Base-by-base conservation (phyloP, 495 filamentous ascomycete species). In the Annulohypoxylon bovei region DNA sequence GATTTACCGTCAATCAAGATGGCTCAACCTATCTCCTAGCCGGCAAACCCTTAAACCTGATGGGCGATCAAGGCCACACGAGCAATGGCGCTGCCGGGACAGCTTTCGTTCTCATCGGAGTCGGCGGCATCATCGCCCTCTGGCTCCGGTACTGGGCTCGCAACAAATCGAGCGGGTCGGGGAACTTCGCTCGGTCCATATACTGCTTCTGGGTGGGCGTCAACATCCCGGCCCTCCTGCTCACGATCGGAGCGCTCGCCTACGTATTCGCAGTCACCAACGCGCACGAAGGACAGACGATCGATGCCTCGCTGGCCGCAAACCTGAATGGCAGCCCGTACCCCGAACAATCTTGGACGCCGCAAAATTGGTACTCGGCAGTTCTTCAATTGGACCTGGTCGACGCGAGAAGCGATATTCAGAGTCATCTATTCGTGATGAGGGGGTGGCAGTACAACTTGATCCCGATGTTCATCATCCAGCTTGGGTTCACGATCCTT, bases 401-500 rank as follows among this genome's bases (percentile, higher is more conserved):
- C 4, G 62, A 75, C 35, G 62, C 66, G 1, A 66, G 76, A 18
- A 68, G 69, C 30, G 77, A 82, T 8, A 83, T 88, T 18, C 28
- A 55, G 23, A 64, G 71, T 12, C 81, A 85, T 40, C 63, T 86
- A 57, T 73, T 32, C 12, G 52, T 83, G 12, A 86, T 86, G 78
- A 76, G 78, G 30, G 84, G 77, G 5, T 88, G 86, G 85, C 75
- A 81, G 65, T 87, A 82, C 77, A 88, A 88, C 76, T 71, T 87
- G 52, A 82, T 87, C 16, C 77, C 83, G 6, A 72, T 88, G 73
- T 83, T 86, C 57, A 42, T 87, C 9, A 47, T 83, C 9, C 82
- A 81, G 14, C 75, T 85, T 20, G 53, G 72, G 3, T 70, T 76
- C 23, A 78, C 75, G 30, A 11, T 68, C 1, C 28, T 76, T 18